Evolutionary conservation across 441 rosid genomes (phyloP).

Genomic region (Corymbia calophylla): DNA sequence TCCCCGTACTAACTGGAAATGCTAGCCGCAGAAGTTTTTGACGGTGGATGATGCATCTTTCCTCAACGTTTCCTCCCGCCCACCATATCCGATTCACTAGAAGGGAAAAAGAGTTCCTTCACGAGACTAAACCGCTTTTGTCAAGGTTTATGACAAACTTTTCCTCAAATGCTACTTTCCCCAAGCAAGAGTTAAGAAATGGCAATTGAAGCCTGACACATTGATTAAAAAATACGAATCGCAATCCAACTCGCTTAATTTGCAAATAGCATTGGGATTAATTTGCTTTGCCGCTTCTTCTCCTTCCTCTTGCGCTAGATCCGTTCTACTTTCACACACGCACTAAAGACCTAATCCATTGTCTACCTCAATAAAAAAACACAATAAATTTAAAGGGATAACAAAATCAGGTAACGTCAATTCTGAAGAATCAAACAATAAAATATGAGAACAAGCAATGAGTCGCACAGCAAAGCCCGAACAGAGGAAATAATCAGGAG

Average conservation of each 20-base stretch:
- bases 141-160: background rate
- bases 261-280: background rate
- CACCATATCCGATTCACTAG: background rate
- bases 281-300: background rate
- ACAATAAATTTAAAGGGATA: background rate
- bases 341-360: background rate
- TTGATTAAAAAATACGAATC: background rate
- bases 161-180: background rate
- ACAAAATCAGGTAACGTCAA: background rate
- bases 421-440: background rate
- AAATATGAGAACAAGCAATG: background rate
- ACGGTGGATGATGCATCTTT: background rate
- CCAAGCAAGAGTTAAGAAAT: background rate
- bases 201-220: background rate
- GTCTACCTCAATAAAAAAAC: background rate
- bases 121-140: background rate
- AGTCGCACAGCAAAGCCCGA: background rate
- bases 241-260: background rate
- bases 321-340: background rate
- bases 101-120: background rate
- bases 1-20: background rate
- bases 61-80: background rate
- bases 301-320: background rate
- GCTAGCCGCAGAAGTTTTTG: background rate
- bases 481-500: background rate